phyloP scores from a whole-genome alignment of 768 basidiomycete species.

The Tylopilus sp. region DNA sequence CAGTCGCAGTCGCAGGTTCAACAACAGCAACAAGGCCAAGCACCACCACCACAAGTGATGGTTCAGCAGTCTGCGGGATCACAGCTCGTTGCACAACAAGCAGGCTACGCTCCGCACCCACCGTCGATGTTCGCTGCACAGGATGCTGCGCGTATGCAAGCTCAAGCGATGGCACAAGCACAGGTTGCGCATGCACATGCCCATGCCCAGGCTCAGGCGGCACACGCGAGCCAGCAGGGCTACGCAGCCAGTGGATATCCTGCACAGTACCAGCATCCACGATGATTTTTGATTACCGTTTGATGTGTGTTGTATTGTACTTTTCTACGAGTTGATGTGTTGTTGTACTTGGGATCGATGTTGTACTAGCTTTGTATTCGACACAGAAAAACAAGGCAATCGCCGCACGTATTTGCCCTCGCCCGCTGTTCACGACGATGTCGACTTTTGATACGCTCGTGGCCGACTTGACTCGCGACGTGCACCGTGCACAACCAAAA shows the following conservation, averaged over 20 bases:
- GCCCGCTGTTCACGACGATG: constrained; percentile 28
- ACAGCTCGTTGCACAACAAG: constrained; percentile 34
- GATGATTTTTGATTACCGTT: constrained; percentile 16
- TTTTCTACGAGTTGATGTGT: constrained; percentile 4
- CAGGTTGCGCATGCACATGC: constrained; percentile 41
- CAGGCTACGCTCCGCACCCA: constrained; percentile 30
- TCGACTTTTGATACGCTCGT: constrained; percentile 84
- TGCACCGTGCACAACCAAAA: constrained; percentile 79
- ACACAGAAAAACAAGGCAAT: constrained; percentile 7
- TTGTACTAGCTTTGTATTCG: neutral
- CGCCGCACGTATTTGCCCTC: neutral
- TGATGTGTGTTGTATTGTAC: constrained; percentile 2
- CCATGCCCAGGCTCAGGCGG: constrained; percentile 37
- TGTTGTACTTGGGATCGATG: neutral
- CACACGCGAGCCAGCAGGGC: constrained; percentile 29
- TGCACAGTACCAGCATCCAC: constrained; percentile 31
- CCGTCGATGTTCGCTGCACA: constrained; percentile 32
- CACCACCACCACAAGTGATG: constrained; percentile 37
- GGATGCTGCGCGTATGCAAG: constrained; percentile 36
- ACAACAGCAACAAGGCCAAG: constrained; percentile 45
- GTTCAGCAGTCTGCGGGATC: constrained; percentile 36
- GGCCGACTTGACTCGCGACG: constrained; percentile 82
- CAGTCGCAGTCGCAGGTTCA: constrained; percentile 42
- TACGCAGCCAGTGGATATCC: constrained; percentile 28
- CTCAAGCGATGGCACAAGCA: constrained; percentile 37